Evolutionary conservation across 192 early-diverging fungal genomes (phyloP), one percentile per base, ranked within the genome.

Genomic region (Coemansia reversa): DNA sequence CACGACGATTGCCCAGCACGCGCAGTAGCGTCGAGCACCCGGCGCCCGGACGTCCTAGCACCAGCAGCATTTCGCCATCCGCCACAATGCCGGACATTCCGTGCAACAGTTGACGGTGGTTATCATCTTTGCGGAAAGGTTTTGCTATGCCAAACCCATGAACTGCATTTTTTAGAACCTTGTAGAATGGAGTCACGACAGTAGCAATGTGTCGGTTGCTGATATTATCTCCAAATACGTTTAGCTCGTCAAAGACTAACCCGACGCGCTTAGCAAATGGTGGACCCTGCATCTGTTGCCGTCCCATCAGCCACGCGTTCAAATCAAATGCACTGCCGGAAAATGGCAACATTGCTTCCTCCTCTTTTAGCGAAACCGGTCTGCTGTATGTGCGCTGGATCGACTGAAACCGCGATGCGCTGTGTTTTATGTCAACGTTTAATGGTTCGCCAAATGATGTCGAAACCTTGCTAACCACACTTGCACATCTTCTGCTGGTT

Each of bases 11-110:
- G 42, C 86, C 85, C 20, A 91, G 63, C 12, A 86, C 80, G 7
- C 86, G 74, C 28, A 91, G 76, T 42, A 91, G 66, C 27, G 86
- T 86, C 52, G 86, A 88, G 66, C 87, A 89, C 12, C 89, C 88
- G 4, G 87, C 70, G 12, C 87, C 89, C 0, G 88, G 88, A 16
- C 85, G 74, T 5, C 89, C 88, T 27, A 92, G 79, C 0, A 92
- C 88, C 33, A 89, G 75, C 28, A 85, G 63, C 84, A 86, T 84
- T 71, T 94, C 90, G 23, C 93, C 91, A 20, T 88, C 86, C 42
- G 86, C 84, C 35, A 86, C 79, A 55, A 86, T 86, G 18, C 93
- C 93, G 18, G 73, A 84, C 55, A 88, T 65, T 12, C 79, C 67
- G 39, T 80, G 57, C 19, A 93, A 72, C 50, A 94, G 22, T 63